A percentile compares a stretch with the other conserved stretches of the same genome.
phyloP scores from a whole-genome alignment of 164 flowering plant species.

The Aristolochia fimbriata region DNA sequence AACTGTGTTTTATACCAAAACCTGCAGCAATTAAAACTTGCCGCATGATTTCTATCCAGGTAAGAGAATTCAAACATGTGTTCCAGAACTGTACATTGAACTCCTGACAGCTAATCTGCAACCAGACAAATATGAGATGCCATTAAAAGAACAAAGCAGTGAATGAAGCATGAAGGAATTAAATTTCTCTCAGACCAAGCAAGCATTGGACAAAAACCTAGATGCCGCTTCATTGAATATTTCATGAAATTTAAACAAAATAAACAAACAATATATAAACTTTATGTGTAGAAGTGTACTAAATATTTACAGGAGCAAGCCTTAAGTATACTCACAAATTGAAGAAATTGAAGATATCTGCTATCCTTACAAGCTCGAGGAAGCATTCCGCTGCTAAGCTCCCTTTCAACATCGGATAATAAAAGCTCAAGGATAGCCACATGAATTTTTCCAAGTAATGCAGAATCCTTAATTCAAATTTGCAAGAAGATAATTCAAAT shows the following conservation, averaged over 20 bases:
- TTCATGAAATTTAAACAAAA: not conserved
- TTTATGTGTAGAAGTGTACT: not conserved
- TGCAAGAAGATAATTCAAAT: conserved; percentile 2
- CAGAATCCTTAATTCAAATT: conserved; percentile 47
- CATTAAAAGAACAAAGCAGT: not conserved
- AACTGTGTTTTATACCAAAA: conserved; percentile 52
- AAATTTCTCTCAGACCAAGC: not conserved
- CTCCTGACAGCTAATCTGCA: conserved; percentile 53
- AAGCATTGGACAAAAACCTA: not conserved
- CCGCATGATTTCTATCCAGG: conserved; percentile 85
- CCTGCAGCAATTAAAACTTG: conserved; percentile 91
- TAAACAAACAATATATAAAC: not conserved
- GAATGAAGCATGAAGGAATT: not conserved
- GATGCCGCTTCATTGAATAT: not conserved
- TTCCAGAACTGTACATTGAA: conserved; percentile 57
- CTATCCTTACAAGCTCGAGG: conserved; percentile 44
- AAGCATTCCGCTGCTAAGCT: conserved; percentile 35
- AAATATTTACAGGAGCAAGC: too few relatives aligned
- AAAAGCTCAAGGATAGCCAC: conserved; percentile 64
- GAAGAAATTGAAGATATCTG: conserved; percentile 67
- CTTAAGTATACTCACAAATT: conserved; percentile 41
- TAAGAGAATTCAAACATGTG: conserved; percentile 63
- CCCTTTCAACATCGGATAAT: conserved; percentile 49
- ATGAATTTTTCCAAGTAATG: conserved; percentile 78
- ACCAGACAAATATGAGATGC: not conserved